Evolutionary conservation across 2,329 filamentous ascomycete species (phyloP), one percentile per base, ranked within the genome.

Genomic region (Triangularia verruculosa): DNA sequence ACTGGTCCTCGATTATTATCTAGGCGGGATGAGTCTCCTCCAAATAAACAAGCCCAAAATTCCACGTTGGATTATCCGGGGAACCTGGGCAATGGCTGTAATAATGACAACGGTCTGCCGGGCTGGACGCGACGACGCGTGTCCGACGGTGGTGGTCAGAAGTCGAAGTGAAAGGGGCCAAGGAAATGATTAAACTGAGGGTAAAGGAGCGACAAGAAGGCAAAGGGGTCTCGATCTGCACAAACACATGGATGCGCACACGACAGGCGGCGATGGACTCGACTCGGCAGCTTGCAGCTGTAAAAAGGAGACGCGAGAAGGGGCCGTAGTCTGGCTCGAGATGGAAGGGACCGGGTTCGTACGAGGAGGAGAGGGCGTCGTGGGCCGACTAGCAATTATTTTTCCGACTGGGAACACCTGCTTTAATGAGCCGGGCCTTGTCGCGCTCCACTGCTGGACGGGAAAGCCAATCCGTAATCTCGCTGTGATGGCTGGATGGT

Each of bases 1-100:
- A 78, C 84, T 83, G 82, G 81, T 76, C 80, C 83, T 85, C 82
- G 68, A 59, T 62, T 65, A 52, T 43, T 59, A 47, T 28, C 24
- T 32, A 63, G 65, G 67, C 67, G 68, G 67, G 57, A 51, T 62
- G 47, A 53, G 27, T 55, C 13, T 47, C 30, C 22, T 59, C 22
- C 60, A 11, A 34, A 34, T 32, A 24, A 52, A 59, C 13, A 30
- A 28, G 55, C 51, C 32, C 39, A 27, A 59, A 55, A 39, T 62
- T 51, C 22, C 34, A 47, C 34, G 47, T 22, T 8, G 22, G 51
- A 54, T 25, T 27, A 27, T 11, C 51, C 27, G 51, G 34, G 43
- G 59, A 53, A 9, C 13, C 51, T 25, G 51, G 51, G 25, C n/a
- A 27, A 24, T 5, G 51, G 51, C 22, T 54, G 52, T 22, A 27